Evolutionary conservation across 2,329 filamentous ascomycete species (phyloP).

Genomic region (Lasiodiplodia theobromae): DNA sequence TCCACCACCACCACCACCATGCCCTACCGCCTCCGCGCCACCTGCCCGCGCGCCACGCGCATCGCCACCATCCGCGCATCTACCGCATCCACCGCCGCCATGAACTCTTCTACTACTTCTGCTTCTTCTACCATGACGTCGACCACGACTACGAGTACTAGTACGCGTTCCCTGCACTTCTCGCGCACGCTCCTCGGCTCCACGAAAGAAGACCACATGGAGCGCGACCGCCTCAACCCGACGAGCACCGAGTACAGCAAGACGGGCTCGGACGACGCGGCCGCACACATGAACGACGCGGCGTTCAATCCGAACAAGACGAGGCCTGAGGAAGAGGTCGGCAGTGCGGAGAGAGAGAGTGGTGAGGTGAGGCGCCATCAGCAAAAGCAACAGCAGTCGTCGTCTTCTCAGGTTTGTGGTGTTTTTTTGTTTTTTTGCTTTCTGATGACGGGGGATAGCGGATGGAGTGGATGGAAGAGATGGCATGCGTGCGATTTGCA

Average conservation of each 20-base stretch:
- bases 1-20: neutral
- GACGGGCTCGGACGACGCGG: slow-evolving; percentile 68
- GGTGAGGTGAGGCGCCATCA: slow-evolving; percentile 32
- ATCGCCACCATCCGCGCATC: slow-evolving; percentile 8
- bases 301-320: slow-evolving; percentile 76
- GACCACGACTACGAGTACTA: neutral
- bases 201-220: slow-evolving; percentile 51
- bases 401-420: slow-evolving; percentile 16
- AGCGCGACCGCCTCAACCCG: slow-evolving; percentile 68
- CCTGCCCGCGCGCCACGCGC: slow-evolving; percentile 26
- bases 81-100: neutral
- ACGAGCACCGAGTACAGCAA: slow-evolving; percentile 71
- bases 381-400: neutral
- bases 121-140: too few species aligned
- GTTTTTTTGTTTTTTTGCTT: slow-evolving; percentile 27
- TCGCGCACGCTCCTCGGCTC: slow-evolving; percentile 2
- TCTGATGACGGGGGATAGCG: too few species aligned
- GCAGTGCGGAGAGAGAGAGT: slow-evolving; percentile 45
- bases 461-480: too few species aligned
- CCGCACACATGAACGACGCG: slow-evolving; percentile 62
- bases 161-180: neutral
- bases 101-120: too few species aligned
- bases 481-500: too few species aligned
- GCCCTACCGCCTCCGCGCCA: slow-evolving; percentile 15
- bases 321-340: slow-evolving; percentile 67